phyloP scores from a whole-genome alignment of 108 stramenopile species.

The Discostella stelligeroides region DNA sequence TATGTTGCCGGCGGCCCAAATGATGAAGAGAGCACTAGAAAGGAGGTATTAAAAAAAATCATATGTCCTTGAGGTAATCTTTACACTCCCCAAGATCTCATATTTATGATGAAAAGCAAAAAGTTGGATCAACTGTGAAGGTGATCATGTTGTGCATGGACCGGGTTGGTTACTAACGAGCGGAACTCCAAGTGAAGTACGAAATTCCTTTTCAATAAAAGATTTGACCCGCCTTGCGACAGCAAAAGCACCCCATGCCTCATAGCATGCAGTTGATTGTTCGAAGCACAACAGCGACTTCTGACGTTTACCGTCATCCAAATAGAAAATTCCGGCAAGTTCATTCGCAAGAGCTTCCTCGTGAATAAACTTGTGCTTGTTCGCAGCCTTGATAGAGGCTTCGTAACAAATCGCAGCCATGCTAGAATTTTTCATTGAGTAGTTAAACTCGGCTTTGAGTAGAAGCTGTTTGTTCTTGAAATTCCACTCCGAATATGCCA shows the following conservation, averaged over 20 bases:
- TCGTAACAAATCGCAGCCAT: constrained; percentile 14
- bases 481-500: constrained; percentile 17
- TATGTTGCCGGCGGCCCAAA: no score
- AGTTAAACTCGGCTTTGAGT: constrained; percentile 9
- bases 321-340: constrained; percentile 17
- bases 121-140: no score
- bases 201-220: constrained; percentile 13
- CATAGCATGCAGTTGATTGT: constrained; percentile 10
- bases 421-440: constrained; percentile 10
- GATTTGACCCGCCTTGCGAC: constrained; percentile 15
- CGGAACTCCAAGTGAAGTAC: not conserved
- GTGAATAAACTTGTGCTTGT: constrained; percentile 29
- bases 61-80: no score
- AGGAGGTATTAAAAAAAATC: no score
- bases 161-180: no score
- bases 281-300: constrained; percentile 16
- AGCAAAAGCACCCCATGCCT: constrained; percentile 23
- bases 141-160: no score
- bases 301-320: constrained; percentile 10
- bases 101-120: no score
- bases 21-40: no score
- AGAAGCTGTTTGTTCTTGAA: constrained; percentile 22
- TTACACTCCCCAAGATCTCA: no score
- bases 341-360: constrained; percentile 16
- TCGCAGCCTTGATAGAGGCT: constrained; percentile 18